Conservation (phyloP, 768 basidiomycete species). For the Lentinula aciculospora region DNA sequence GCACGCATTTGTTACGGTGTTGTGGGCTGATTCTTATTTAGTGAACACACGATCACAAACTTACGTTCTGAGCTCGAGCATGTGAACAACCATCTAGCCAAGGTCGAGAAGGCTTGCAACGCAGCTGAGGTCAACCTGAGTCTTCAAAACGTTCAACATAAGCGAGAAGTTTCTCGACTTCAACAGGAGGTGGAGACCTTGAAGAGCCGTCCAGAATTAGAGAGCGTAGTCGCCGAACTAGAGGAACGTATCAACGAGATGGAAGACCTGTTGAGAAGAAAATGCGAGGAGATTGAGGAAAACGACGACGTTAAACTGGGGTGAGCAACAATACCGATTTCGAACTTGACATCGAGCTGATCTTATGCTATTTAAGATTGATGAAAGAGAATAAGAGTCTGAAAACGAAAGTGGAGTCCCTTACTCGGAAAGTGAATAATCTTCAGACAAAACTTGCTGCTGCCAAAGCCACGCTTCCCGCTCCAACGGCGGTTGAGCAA, state of each 20-base stretch:
- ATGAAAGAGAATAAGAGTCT: constrained; percentile 80
- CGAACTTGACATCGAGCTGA: constrained; percentile 2
- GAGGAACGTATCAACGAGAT: constrained; percentile 70
- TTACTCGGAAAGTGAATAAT: constrained; percentile 68
- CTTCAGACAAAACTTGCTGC: constrained; percentile 62
- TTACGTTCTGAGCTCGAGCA: constrained; percentile 33
- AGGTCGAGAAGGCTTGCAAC: constrained; percentile 52
- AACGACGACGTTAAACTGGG: constrained; percentile 79
- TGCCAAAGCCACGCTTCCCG: constrained; percentile 34
- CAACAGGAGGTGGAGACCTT: constrained; percentile 51
- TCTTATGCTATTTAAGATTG: constrained; percentile 38
- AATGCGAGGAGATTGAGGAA: constrained; percentile 76
- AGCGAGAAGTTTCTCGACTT: constrained; percentile 54
- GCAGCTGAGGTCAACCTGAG: constrained; percentile 62
- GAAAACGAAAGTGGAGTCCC: constrained; percentile 57
- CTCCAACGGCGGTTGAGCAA: constrained; percentile 14
- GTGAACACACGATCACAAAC: constrained; percentile 37
- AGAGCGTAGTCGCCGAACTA: constrained; percentile 50
- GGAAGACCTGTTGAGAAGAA: constrained; percentile 64
- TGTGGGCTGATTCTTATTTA: constrained; percentile 18
- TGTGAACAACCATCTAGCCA: constrained; percentile 38
- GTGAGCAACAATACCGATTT: constrained; percentile 36
- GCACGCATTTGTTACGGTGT: constrained; percentile 1
- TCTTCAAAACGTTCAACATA: constrained; percentile 60
- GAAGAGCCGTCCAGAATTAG: constrained; percentile 48